Conservation (phyloP, 106 monocot species). For the Cymbidium sinense region DNA sequence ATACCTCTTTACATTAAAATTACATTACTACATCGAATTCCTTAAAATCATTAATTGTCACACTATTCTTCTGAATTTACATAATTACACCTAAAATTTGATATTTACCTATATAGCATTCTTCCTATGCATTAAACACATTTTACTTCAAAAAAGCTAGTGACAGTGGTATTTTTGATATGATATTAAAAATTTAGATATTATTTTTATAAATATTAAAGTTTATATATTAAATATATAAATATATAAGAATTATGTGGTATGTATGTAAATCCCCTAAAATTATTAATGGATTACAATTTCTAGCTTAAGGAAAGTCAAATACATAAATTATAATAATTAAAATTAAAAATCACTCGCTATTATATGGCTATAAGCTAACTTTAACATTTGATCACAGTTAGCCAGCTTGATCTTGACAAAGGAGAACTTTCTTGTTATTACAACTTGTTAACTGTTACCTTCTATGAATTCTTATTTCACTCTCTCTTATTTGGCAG, state of each 20-base stretch:
- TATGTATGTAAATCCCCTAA: too few relatives aligned
- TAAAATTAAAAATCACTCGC: not conserved
- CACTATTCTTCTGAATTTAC: too few relatives aligned
- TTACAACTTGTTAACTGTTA: constrained; percentile 1
- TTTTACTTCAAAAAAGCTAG: too few relatives aligned
- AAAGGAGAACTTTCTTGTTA: not conserved
- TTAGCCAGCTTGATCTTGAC: not conserved
- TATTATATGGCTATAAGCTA: not conserved
- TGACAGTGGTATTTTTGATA: too few relatives aligned
- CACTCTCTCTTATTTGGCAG: constrained; percentile 24
- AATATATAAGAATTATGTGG: too few relatives aligned
- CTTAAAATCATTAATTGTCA: not conserved
- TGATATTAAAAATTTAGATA: too few relatives aligned
- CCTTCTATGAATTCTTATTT: constrained; percentile 1
- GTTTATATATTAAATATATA: too few relatives aligned
- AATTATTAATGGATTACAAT: not conserved
- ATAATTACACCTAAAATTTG: too few relatives aligned
- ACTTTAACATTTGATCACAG: not conserved
- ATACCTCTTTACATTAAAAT: not conserved
- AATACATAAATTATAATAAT: not conserved
- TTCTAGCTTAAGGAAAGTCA: not conserved
- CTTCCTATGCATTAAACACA: too few relatives aligned
- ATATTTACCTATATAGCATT: too few relatives aligned
- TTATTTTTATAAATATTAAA: too few relatives aligned
- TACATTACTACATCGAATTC: not conserved